Evolutionary conservation across 192 early-diverging fungal genomes (phyloP).

Genomic region (Funneliformis geosporum): DNA sequence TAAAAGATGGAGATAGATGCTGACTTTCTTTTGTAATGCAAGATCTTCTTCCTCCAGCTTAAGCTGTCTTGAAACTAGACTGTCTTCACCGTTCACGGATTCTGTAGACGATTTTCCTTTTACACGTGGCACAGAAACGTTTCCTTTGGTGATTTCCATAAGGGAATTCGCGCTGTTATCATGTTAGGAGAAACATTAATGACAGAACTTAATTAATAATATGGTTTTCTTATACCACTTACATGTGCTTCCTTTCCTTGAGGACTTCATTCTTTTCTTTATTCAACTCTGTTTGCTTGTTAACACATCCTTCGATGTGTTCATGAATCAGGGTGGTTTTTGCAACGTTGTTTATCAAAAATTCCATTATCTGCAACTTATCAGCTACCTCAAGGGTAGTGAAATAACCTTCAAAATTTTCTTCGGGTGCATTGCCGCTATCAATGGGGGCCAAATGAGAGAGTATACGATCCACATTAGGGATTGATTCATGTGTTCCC

Average conservation of each 20-base stretch:
- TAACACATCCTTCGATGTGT: conserved; percentile 75
- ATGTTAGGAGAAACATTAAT: background rate
- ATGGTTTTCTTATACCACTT: conserved; percentile 25
- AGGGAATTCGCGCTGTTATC: conserved; percentile 18
- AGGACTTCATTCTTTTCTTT: conserved; percentile 75
- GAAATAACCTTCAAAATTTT: conserved; percentile 48
- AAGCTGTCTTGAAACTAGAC: conserved; percentile 42
- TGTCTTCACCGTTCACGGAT: background rate
- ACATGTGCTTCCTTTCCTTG: conserved; percentile 65
- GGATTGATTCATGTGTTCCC: conserved; percentile 47
- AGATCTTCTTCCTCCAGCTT: conserved; percentile 58
- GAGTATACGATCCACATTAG: conserved; percentile 48
- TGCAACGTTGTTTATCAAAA: conserved; percentile 58
- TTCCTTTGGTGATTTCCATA: conserved; percentile 9
- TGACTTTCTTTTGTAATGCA: conserved; percentile 46
- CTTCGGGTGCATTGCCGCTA: conserved; percentile 31
- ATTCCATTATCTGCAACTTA: conserved; percentile 66
- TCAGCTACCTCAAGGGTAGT: conserved; percentile 43
- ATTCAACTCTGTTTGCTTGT: conserved; percentile 67
- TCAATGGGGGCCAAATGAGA: conserved; percentile 46
- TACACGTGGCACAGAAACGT: background rate
- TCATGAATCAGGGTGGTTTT: conserved; percentile 57
- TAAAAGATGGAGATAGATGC: background rate
- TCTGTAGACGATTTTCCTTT: background rate
- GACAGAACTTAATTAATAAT: too few species aligned